These are phyloP conservation scores for Zygoascus bituminiphila DNA, from an alignment of 805 yeast species.

Conservation along the genomic window DNA sequence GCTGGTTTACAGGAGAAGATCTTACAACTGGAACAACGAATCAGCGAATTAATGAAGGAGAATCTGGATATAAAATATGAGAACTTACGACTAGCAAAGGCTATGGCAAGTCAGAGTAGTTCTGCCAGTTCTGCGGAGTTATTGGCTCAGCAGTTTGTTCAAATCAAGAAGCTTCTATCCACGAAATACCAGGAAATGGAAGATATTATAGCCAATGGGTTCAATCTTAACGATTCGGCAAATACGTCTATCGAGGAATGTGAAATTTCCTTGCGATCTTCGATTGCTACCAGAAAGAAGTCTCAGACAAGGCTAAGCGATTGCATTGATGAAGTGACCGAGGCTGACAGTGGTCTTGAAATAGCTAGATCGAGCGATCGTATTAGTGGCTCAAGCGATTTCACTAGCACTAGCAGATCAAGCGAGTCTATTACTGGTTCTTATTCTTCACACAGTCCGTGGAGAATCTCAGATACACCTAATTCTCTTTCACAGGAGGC, in stretches of 20 bases:
- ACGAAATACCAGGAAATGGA: constrained; percentile 12
- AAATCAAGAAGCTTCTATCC: constrained; percentile 7
- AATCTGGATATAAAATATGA: constrained; percentile 28
- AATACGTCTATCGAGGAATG: neutral
- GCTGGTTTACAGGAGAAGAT: constrained; percentile 36
- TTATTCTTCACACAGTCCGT: neutral
- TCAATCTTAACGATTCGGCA: neutral
- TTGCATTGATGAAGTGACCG: constrained; percentile 2
- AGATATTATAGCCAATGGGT: constrained; percentile 6
- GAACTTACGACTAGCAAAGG: constrained; percentile 12
- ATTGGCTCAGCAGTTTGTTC: neutral
- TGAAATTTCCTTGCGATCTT: neutral
- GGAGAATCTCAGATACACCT: neutral
- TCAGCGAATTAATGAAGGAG: constrained; percentile 33
- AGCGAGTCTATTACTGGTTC: neutral
- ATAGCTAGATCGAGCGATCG: neutral
- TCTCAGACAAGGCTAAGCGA: neutral
- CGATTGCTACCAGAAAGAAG: neutral
- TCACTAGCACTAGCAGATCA: neutral
- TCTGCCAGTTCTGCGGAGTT: neutral
- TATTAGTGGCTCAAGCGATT: no score
- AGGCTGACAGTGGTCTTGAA: neutral
- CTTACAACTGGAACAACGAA: constrained; percentile 35
- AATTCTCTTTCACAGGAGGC: neutral
- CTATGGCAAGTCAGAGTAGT: neutral